Conservation (phyloP, 2,329 filamentous ascomycete species). For the Arthrobotrys musiformis region DNA sequence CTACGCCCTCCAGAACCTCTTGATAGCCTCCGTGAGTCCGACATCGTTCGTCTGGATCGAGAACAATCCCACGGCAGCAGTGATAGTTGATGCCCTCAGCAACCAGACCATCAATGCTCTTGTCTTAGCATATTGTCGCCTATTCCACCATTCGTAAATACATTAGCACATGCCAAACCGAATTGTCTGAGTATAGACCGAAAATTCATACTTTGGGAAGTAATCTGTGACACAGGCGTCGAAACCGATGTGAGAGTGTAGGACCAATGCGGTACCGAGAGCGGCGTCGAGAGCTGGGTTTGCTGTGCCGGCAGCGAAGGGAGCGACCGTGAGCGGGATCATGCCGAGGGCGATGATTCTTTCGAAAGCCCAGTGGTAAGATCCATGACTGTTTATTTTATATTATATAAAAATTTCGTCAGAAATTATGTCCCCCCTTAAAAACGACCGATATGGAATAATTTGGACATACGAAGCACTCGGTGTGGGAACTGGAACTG, state of each 20-base stretch:
- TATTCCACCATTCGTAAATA: neutral
- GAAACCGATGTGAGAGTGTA: slow-evolving; percentile 97
- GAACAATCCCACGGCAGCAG: slow-evolving; percentile 89
- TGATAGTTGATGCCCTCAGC: slow-evolving; percentile 79
- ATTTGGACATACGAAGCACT: slow-evolving; percentile 67
- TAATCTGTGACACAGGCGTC: slow-evolving; percentile 86
- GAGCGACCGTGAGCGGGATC: slow-evolving; percentile 85
- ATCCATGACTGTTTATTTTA: slow-evolving; percentile 72
- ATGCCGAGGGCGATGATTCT: slow-evolving; percentile 79
- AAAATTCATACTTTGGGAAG: slow-evolving; percentile 75
- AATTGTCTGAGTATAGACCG: neutral
- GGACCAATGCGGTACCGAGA: slow-evolving; percentile 81
- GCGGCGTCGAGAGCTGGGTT: slow-evolving; percentile 89
- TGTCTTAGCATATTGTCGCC: slow-evolving; percentile 45
- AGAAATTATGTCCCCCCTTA: neutral
- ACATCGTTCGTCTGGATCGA: slow-evolving; percentile 99
- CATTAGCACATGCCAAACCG: slow-evolving; percentile 14
- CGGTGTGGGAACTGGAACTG: slow-evolving; percentile 77
- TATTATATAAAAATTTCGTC: neutral
- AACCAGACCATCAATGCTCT: slow-evolving; percentile 72
- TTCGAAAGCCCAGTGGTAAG: slow-evolving; percentile 99
- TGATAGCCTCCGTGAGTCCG: slow-evolving; percentile 87
- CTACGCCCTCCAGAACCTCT: slow-evolving; percentile 87
- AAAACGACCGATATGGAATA: no score
- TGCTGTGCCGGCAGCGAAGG: slow-evolving; percentile 89